Conservation (phyloP, 164 flowering plant genomes). For the Santalum album region DNA sequence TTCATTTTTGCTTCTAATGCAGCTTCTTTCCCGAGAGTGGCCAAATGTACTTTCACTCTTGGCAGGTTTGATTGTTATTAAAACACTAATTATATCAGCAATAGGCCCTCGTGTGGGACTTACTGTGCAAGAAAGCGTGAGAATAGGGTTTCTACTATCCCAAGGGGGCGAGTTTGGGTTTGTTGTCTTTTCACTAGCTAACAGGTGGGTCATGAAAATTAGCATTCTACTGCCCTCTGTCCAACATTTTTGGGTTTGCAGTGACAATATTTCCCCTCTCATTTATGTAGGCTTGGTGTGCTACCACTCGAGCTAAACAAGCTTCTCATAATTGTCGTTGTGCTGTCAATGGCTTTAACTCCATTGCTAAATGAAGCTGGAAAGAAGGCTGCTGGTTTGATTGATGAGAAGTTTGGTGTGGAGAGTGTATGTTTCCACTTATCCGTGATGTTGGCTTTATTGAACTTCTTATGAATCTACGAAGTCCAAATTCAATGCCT, state of each 20-base stretch:
- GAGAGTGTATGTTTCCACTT: constrained; percentile 39
- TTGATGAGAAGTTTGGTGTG: constrained; percentile 47
- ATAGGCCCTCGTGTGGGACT: constrained; percentile 96
- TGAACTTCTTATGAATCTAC: no score
- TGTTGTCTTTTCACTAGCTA: constrained; percentile 94
- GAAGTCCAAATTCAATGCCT: no score
- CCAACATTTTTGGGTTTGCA: constrained; percentile 1
- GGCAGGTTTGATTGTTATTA: constrained; percentile 79
- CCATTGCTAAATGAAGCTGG: constrained; percentile 90
- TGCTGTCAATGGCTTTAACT: constrained; percentile 93
- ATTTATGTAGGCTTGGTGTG: constrained; percentile 78
- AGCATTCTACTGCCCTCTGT: background rate
- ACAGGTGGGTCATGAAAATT: constrained; percentile 45
- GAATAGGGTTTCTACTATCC: constrained; percentile 91
- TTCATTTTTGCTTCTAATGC: constrained; percentile 24
- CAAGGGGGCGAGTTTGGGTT: constrained; percentile 99
- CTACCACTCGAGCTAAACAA: constrained; percentile 97
- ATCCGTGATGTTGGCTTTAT: no score
- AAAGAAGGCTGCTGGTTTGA: constrained; percentile 55
- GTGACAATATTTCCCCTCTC: background rate
- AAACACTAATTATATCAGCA: constrained; percentile 87
- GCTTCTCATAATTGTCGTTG: constrained; percentile 94
- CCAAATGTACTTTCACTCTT: constrained; percentile 90
- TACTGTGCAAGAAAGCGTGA: constrained; percentile 72
- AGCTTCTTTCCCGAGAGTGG: constrained; percentile 93